Base-by-base conservation (phyloP, 192 early-diverging fungal species). In the Gonapodya sp. region DNA sequence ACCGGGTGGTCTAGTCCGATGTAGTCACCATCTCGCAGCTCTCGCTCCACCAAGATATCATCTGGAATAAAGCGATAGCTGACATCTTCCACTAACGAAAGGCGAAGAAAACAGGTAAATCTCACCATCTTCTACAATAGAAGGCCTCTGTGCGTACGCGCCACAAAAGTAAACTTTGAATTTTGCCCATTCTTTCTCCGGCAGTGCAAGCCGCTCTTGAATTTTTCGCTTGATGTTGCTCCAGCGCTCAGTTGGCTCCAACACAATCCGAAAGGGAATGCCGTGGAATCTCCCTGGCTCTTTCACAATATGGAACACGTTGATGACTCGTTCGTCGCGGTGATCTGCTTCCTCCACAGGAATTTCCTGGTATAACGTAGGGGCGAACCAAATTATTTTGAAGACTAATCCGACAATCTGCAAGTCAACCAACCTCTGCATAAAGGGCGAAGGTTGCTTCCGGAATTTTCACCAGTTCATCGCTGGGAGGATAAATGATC, bases 281-380 rank as follows among this genome's bases (percentile, higher is more conserved):
- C 95, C 89, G 84, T 97, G 95, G 1, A 88, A 83, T 35, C 89
- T 89, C 16, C 73, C 36, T 18, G 91, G 84, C 34, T 95, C 93
- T 80, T 92, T 90, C 74, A 88, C 85, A 84, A 93, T 96, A 83
- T 97, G 95, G 85, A 91, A 92, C 30, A 94, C 94, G 30, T 85
- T 87, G 77, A 97, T 81, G n/a, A 88, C 37, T 31, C 83, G 74
- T 18, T 81, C 83, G 8, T 33, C 81, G 31, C 83, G 82, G 0
- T 35, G 33, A 32, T 24, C 35, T 0, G 73, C 79, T 18, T 77
- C n/a, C 75, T 77, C 75, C 18, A 36, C 34, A 64, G 46, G 46
- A 64, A 79, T 35, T 0, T 79, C 79, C 73, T 79, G 79, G n/a
- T n/a, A n/a, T n/a, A n/a, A n/a, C n/a, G n/a, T 18, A 30, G 1